Evolutionary conservation across 1,139 yeast genomes (phyloP).

Genomic region (Suhomyces maxii): DNA sequence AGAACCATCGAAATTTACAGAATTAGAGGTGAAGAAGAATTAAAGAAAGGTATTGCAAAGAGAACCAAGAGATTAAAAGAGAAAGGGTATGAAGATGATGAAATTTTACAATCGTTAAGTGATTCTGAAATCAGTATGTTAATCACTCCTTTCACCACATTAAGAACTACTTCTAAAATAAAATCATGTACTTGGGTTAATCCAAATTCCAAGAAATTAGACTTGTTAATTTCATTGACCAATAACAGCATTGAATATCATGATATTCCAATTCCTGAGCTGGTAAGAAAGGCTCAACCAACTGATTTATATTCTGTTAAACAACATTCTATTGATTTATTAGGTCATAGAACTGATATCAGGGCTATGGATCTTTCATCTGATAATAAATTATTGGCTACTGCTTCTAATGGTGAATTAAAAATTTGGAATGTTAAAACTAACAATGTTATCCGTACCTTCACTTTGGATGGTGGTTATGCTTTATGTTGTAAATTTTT

Average conservation of each 20-base stretch:
- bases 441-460: conserved; percentile 75
- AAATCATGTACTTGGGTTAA: conserved; percentile 58
- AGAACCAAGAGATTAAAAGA: conserved; percentile 79
- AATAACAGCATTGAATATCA: conserved; percentile 78
- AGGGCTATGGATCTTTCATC: conserved; percentile 80
- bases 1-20: conserved; percentile 81
- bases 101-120: conserved; percentile 52
- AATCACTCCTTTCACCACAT: conserved; percentile 61
- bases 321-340: conserved; percentile 61
- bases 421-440: conserved; percentile 87
- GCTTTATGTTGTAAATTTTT: conserved; percentile 78
- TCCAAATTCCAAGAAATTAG: conserved; percentile 48
- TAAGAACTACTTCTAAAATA: conserved; percentile 59
- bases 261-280: conserved; percentile 51
- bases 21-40: conserved; percentile 74
- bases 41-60: conserved; percentile 72
- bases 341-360: conserved; percentile 89
- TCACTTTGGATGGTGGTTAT: conserved; percentile 74
- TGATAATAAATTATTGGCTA: conserved; percentile 77
- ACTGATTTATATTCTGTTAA: conserved; percentile 33
- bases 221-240: conserved; percentile 61
- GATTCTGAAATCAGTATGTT: conserved; percentile 59
- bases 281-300: conserved; percentile 46
- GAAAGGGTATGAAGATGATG: conserved; percentile 63
- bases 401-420: conserved; percentile 87